Base-by-base conservation (phyloP, 2,329 filamentous ascomycete genomes). In the Hymenoscyphus scutula region DNA sequence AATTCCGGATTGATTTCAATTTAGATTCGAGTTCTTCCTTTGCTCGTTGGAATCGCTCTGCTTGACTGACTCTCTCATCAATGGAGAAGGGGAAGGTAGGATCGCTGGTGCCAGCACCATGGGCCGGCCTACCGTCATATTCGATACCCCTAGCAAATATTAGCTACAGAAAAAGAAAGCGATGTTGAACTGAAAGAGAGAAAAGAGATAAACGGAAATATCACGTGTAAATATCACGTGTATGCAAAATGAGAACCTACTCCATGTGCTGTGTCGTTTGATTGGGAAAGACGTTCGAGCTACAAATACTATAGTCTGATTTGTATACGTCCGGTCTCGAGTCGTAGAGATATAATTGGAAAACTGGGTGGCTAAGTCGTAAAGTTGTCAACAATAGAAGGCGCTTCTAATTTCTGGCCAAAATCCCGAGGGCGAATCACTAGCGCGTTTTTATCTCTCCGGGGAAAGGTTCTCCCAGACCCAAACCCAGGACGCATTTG, bases 41-140 rank as follows among this genome's bases (percentile, higher is more conserved):
- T n/a, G 69, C 65, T 23, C 61, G 45, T 15, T 68, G 63, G 56
- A 70, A 69, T 10, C 62, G 61, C 51, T 71, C 68, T 25, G 62
- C 67, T 64, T 69, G 65, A 13, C 45, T 56, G 2, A 73, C 56
- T 29, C 68, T 67, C 34, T 67, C 59, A 53, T 71, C 69, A 8
- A 72, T 25, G 19, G 70, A 65, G 11, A 67, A 64, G 23, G 71
- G 71, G 32, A 70, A 69, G 15, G 32, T 48, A 38, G n/a, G 15
- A 17, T 53, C 51, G 53, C 29, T 25, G n/a, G 25, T 25, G 23
- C 23, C 45, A 51, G 25, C 45, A 13, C 19, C 45, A 5, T 45
- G 13, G 3, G 34, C 19, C 8, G 53, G 25, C 32, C 53, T n/a
- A n/a, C 10, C 15, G 29, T 15, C 25, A 25, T 54, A 54, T 29